Conservation (phyloP, 352 stramenopile species). For the Elongisporangium prolatum region DNA sequence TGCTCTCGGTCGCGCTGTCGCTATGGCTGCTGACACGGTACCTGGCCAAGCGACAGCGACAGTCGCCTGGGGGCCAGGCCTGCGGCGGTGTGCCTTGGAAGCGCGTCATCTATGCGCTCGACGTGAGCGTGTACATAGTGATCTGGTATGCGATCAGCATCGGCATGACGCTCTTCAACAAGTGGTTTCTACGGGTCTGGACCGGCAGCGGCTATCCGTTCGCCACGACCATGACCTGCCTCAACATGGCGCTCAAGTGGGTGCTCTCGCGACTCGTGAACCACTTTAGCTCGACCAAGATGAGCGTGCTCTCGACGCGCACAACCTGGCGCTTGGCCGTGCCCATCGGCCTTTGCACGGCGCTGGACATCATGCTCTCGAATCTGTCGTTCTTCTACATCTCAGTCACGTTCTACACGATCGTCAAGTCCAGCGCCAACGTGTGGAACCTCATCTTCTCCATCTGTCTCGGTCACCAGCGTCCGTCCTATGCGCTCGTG, state of each 20-base stretch:
- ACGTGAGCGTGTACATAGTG: slow-evolving; percentile 68
- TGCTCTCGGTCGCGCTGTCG: slow-evolving; percentile 45
- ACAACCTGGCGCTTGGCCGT: slow-evolving; percentile 70
- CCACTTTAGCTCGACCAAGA: slow-evolving; percentile 30
- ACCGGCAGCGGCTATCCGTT: slow-evolving; percentile 65
- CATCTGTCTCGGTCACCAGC: slow-evolving; percentile 67
- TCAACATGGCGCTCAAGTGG: slow-evolving; percentile 82
- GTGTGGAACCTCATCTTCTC: slow-evolving; percentile 86
- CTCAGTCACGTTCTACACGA: slow-evolving; percentile 84
- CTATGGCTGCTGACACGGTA: slow-evolving; percentile 36
- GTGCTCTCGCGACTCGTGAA: slow-evolving; percentile 52
- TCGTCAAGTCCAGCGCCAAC: slow-evolving; percentile 75
- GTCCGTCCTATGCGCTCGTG: slow-evolving; percentile 42
- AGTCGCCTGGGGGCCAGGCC: slow-evolving; percentile 12
- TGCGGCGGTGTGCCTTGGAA: slow-evolving; percentile 20
- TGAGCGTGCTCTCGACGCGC: slow-evolving; percentile 23
- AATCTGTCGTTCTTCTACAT: slow-evolving; percentile 86
- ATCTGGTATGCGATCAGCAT: slow-evolving; percentile 84
- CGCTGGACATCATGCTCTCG: slow-evolving; percentile 81
- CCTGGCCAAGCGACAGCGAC: slow-evolving; percentile 20
- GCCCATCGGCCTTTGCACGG: slow-evolving; percentile 73
- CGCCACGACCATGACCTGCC: slow-evolving; percentile 69
- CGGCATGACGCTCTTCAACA: slow-evolving; percentile 84
- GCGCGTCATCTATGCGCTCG: slow-evolving; percentile 40
- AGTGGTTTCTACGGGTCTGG: slow-evolving; percentile 79